These are phyloP conservation scores for Penicillium turbatum DNA, from an alignment of 495 filamentous ascomycete species.

Conservation along the genomic window DNA sequence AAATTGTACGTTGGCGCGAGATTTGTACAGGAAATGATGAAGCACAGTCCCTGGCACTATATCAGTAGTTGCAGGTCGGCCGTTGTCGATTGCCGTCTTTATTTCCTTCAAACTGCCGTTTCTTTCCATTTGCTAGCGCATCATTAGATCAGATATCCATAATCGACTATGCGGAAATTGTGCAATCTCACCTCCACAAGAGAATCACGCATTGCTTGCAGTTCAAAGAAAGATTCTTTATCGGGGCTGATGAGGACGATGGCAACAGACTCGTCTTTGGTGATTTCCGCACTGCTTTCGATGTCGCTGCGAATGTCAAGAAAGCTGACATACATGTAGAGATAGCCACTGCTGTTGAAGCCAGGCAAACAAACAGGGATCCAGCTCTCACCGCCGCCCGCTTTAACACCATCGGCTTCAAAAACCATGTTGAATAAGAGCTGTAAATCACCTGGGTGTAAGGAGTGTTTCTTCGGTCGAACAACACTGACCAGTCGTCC, in stretches of 20 bases:
- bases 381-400: conserved; percentile 93
- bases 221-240: conserved; percentile 87
- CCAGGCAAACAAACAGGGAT: conserved; percentile 93
- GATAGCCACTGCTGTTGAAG: conserved; percentile 95
- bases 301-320: conserved; percentile 48
- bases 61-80: conserved; percentile 64
- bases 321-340: conserved; percentile 99
- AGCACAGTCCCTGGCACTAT: conserved; percentile 76
- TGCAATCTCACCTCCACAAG: conserved; percentile 55
- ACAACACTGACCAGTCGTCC: conserved; percentile 91
- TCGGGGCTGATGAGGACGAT: conserved; percentile 88
- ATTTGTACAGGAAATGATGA: conserved; percentile 93
- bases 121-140: conserved; percentile 58
- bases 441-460: conserved; percentile 93
- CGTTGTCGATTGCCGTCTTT: conserved; percentile 62
- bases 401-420: conserved; percentile 81
- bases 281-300: conserved; percentile 32
- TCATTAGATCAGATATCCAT: background rate
- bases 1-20: conserved; percentile 88
- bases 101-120: conserved; percentile 73
- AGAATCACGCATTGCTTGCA: conserved; percentile 77
- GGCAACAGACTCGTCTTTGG: conserved; percentile 72
- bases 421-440: conserved; percentile 99
- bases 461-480: conserved; percentile 86
- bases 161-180: background rate